A percentile compares a stretch with the other conserved stretches of the same genome.
Conservation (phyloP, 2,329 filamentous ascomycete species). For the Aureobasidium sp. region DNA sequence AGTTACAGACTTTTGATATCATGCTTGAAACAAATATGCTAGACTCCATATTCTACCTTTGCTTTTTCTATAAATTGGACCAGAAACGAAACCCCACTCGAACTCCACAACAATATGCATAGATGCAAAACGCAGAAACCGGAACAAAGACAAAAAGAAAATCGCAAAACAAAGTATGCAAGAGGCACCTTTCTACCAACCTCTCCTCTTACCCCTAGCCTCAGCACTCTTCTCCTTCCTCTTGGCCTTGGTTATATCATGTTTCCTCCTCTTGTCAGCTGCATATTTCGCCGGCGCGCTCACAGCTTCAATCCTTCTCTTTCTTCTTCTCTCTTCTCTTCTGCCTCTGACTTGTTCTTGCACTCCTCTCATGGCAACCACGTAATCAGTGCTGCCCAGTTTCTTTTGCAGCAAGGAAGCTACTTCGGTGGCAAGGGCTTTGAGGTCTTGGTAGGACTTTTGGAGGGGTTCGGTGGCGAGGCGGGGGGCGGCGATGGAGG, state of each 20-base stretch:
- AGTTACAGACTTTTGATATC: no score
- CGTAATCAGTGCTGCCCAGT: conserved; percentile 71
- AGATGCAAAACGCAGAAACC: not conserved
- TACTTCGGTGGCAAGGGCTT: conserved; percentile 63
- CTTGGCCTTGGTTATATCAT: conserved; percentile 74
- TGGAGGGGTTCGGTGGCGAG: conserved; percentile 57
- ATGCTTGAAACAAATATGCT: not conserved
- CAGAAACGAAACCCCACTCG: not conserved
- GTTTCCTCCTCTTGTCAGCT: conserved; percentile 70
- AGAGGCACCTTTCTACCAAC: conserved; percentile 41
- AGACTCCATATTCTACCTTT: not conserved
- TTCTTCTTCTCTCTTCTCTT: conserved; percentile 65
- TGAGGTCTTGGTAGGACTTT: conserved; percentile 59
- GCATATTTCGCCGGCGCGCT: conserved; percentile 70
- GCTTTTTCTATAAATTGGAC: not conserved
- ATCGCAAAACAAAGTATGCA: not conserved
- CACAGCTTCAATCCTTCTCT: conserved; percentile 84
- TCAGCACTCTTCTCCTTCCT: conserved; percentile 70
- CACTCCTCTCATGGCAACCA: conserved; percentile 63
- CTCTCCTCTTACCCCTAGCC: conserved; percentile 62
- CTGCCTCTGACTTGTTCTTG: conserved; percentile 63
- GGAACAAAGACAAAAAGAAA: no score
- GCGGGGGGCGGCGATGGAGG: conserved; percentile 50
- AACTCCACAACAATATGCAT: not conserved
- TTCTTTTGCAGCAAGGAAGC: conserved; percentile 79